Evolutionary conservation across 257 asterid genomes (phyloP).

Genomic region (Forsythia suspensa): DNA sequence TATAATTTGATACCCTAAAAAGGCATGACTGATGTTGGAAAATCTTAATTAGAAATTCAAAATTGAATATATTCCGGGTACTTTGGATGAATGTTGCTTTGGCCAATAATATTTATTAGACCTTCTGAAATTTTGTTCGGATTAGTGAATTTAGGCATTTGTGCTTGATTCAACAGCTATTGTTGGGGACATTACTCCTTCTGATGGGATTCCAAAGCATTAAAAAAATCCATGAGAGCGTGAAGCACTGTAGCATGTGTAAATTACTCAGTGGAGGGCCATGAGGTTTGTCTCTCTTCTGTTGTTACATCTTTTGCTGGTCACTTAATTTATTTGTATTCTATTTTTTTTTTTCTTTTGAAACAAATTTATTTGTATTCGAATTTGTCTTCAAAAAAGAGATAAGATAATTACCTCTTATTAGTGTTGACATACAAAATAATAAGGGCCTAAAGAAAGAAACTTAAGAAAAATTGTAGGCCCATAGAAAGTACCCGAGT

Average conservation of each 20-base stretch:
- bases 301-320: conserved; percentile 2
- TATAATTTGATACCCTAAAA: not conserved
- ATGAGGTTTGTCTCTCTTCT: conserved; percentile 52
- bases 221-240: conserved; percentile 82
- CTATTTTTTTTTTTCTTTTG: too few species aligned
- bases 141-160: not conserved
- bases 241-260: conserved; percentile 79
- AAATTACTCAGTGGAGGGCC: conserved; percentile 88
- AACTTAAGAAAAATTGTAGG: too few species aligned
- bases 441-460: too few species aligned
- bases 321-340: conserved; percentile 7
- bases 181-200: conserved; percentile 92
- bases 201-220: conserved; percentile 81
- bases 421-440: too few species aligned
- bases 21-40: not conserved
- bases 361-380: not conserved
- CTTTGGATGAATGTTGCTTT: not conserved
- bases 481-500: too few species aligned
- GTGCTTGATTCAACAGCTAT: conserved; percentile 50
- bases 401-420: too few species aligned
- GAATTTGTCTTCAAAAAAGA: too few species aligned
- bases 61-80: not conserved
- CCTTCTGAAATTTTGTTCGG: not conserved
- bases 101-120: not conserved
- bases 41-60: not conserved